Evolutionary conservation across 2,329 filamentous ascomycete genomes (phyloP).

Genomic region (Pyrenophora graminea): DNA sequence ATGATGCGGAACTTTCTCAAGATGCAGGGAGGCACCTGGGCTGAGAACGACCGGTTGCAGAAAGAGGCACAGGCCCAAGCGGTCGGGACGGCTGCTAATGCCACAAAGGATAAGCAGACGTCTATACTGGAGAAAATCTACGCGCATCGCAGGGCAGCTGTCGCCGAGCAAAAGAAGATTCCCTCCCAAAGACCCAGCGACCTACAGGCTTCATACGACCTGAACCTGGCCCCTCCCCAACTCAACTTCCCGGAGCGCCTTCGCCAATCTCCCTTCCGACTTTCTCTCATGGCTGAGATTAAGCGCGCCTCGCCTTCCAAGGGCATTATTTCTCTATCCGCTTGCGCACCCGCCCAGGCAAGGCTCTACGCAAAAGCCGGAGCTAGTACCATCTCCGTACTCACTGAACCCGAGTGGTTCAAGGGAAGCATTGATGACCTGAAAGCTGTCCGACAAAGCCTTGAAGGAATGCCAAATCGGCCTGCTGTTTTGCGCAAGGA

Average conservation of each 20-base stretch:
- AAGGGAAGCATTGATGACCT: conserved; percentile 97
- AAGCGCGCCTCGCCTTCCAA: conserved; percentile 97
- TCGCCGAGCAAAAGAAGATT: conserved; percentile 79
- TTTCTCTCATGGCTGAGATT: conserved; percentile 96
- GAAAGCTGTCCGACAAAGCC: conserved; percentile 79
- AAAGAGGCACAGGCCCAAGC: conserved; percentile 42
- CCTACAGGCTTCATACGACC: conserved; percentile 81
- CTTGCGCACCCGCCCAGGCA: conserved; percentile 87
- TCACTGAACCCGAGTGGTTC: conserved; percentile 99
- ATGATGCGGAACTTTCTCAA: conserved; percentile 94
- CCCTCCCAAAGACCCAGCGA: conserved; percentile 83
- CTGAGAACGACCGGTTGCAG: conserved; percentile 68
- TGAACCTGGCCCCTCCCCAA: conserved; percentile 82
- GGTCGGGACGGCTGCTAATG: conserved; percentile 39
- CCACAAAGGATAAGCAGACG: conserved; percentile 62
- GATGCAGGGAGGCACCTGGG: conserved; percentile 90
- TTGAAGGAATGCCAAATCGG: conserved; percentile 89
- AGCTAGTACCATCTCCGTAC: conserved; percentile 95
- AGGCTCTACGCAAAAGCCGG: conserved; percentile 90
- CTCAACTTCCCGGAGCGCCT: conserved; percentile 80
- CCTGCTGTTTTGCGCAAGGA: conserved; percentile 94
- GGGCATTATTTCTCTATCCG: conserved; percentile 85
- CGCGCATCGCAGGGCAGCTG: conserved; percentile 72
- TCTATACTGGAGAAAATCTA: conserved; percentile 95
- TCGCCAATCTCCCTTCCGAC: conserved; percentile 78